phyloP scores from a whole-genome alignment of 495 filamentous ascomycete species.

The Penicillium egyptiacum region DNA sequence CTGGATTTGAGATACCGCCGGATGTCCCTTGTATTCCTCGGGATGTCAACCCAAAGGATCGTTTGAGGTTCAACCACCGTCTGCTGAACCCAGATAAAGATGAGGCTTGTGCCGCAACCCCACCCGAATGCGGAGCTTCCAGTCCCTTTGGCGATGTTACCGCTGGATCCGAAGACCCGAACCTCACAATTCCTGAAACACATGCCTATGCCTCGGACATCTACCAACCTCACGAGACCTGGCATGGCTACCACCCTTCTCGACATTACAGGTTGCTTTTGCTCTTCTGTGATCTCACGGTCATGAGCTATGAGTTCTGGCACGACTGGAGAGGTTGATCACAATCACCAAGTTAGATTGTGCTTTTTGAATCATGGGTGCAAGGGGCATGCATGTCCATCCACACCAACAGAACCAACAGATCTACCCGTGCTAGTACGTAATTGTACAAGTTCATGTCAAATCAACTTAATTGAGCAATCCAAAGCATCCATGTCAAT shows the following conservation, averaged over 20 bases:
- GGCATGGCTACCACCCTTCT: conserved; percentile 42
- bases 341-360: background rate
- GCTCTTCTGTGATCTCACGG: conserved; percentile 70
- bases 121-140: background rate
- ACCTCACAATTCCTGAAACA: conserved; percentile 37
- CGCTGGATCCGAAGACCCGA: background rate
- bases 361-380: background rate
- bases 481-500: too few relatives aligned
- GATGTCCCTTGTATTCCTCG: conserved; percentile 42
- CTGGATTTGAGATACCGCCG: conserved; percentile 51
- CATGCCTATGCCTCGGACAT: conserved; percentile 40
- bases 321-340: conserved; percentile 35
- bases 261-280: conserved; percentile 70
- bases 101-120: conserved; percentile 1
- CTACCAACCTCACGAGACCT: conserved; percentile 41
- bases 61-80: conserved; percentile 39
- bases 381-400: background rate
- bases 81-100: conserved; percentile 22
- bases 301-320: conserved; percentile 81
- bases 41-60: conserved; percentile 23
- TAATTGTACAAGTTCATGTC: background rate
- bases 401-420: background rate
- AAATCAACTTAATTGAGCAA: background rate
- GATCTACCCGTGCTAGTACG: background rate
- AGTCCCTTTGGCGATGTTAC: background rate